These are phyloP conservation scores for Avena sativa DNA, from an alignment of 176 grass and related monocot genomes.

Conservation along the genomic window DNA sequence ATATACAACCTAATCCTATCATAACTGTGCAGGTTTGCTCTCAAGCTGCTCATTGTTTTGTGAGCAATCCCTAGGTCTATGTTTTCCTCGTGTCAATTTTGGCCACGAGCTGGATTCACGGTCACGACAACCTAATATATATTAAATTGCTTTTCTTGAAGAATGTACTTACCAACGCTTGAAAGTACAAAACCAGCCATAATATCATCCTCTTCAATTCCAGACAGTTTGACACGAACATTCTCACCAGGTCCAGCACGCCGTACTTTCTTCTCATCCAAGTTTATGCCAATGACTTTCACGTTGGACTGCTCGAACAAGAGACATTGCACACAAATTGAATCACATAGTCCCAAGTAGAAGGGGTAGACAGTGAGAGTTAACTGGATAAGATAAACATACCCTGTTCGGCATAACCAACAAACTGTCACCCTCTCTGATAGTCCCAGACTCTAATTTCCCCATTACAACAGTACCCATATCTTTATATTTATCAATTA, in stretches of 20 bases:
- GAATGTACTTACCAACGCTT: conserved; percentile 65
- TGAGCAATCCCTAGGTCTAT: background rate
- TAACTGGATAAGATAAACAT: conserved; percentile 27
- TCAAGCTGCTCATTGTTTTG: background rate
- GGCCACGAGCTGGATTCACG: background rate
- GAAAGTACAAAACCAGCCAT: conserved; percentile 95
- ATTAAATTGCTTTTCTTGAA: conserved; percentile 9
- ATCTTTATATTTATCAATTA: conserved; percentile 99
- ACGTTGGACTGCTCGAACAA: conserved; percentile 63
- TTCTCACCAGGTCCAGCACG: conserved; percentile 81
- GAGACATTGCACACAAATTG: conserved; percentile 30
- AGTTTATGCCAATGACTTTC: conserved; percentile 78
- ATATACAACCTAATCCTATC: background rate
- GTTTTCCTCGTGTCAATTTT: background rate
- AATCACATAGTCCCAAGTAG: conserved; percentile 9
- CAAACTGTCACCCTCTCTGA: conserved; percentile 83
- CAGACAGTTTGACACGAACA: conserved; percentile 85
- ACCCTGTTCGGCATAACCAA: conserved; percentile 97
- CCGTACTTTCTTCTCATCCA: conserved; percentile 79
- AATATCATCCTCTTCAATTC: conserved; percentile 94
- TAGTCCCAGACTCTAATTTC: conserved; percentile 87
- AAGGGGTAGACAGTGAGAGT: background rate
- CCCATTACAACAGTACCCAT: conserved; percentile 97
- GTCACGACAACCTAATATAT: background rate
- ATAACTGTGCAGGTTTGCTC: background rate